Evolutionary conservation across 495 filamentous ascomycete genomes (phyloP).

Genomic region (Beverwykella pulmonaria): DNA sequence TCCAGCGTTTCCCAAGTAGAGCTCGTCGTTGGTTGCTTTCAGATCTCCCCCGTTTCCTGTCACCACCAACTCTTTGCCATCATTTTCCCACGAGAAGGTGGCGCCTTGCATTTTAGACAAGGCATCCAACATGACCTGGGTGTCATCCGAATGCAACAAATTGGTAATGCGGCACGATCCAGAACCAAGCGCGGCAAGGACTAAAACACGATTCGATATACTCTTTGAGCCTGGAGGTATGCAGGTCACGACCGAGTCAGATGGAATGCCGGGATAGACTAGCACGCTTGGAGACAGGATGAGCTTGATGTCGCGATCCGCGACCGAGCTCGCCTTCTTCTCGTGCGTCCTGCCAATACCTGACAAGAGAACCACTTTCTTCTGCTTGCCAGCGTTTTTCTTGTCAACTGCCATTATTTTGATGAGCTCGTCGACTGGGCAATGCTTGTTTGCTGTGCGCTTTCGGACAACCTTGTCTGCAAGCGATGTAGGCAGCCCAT

Average conservation of each 20-base stretch:
- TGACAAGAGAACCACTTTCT: constrained; percentile 94
- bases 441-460: constrained; percentile 83
- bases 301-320: constrained; percentile 81
- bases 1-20: constrained; percentile 96
- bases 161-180: constrained; percentile 88
- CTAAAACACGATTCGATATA: constrained; percentile 91
- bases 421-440: constrained; percentile 85
- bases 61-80: constrained; percentile 85
- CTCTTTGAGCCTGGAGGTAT: constrained; percentile 96
- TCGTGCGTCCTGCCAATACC: constrained; percentile 88
- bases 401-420: constrained; percentile 97
- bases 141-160: constrained; percentile 94
- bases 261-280: constrained; percentile 68
- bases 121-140: constrained; percentile 93
- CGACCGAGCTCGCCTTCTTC: constrained; percentile 80
- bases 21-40: constrained; percentile 68
- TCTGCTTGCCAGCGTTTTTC: constrained; percentile 95
- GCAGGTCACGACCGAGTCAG: constrained; percentile 67
- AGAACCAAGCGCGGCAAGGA: constrained; percentile 86
- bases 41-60: constrained; percentile 87
- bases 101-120: constrained; percentile 81
- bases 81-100: constrained; percentile 92
- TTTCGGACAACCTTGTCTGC: constrained; percentile 82
- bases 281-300: constrained; percentile 80
- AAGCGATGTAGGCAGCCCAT: constrained; percentile 84